Conservation (phyloP, 306 rosid genomes). For the Cicer pinnatifidum region DNA sequence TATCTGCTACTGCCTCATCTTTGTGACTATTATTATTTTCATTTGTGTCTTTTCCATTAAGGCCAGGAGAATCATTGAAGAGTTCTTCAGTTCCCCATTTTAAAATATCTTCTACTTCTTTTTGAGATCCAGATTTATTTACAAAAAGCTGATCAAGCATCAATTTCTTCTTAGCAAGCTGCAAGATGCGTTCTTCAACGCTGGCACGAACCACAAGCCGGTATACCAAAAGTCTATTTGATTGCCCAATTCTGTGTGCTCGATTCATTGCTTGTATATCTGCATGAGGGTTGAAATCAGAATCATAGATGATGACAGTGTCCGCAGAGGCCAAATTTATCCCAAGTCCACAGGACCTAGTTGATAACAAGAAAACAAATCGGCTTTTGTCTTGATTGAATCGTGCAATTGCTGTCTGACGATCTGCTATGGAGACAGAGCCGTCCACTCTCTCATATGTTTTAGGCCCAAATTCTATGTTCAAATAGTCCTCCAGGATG, state of each 20-base stretch:
- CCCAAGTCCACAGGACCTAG: conserved; percentile 99
- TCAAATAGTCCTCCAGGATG: conserved; percentile 93
- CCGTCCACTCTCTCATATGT: conserved; percentile 98
- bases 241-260: conserved; percentile 99
- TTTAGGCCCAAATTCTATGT: conserved; percentile 92
- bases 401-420: conserved; percentile 93
- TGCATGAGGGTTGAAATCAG: conserved; percentile 99
- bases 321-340: conserved; percentile 98
- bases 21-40: conserved; percentile 72
- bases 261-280: conserved; percentile 99
- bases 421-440: conserved; percentile 91
- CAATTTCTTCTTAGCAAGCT: conserved; percentile 98
- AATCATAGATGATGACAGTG: conserved; percentile 97
- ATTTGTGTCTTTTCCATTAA: conserved; percentile 63
- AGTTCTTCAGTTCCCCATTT: conserved; percentile 99
- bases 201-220: conserved; percentile 99
- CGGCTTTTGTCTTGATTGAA: conserved; percentile 98
- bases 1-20: conserved; percentile 73
- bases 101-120: conserved; percentile 95
- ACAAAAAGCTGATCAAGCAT: conserved; percentile 99
- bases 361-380: conserved; percentile 94
- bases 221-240: conserved; percentile 94
- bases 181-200: conserved; percentile 99
- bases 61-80: conserved; percentile 69
- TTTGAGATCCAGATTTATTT: conserved; percentile 95